Evolutionary conservation across 495 filamentous ascomycete genomes (phyloP), one percentile per base, ranked within the genome.

Genomic region (Aspergillus diversus): DNA sequence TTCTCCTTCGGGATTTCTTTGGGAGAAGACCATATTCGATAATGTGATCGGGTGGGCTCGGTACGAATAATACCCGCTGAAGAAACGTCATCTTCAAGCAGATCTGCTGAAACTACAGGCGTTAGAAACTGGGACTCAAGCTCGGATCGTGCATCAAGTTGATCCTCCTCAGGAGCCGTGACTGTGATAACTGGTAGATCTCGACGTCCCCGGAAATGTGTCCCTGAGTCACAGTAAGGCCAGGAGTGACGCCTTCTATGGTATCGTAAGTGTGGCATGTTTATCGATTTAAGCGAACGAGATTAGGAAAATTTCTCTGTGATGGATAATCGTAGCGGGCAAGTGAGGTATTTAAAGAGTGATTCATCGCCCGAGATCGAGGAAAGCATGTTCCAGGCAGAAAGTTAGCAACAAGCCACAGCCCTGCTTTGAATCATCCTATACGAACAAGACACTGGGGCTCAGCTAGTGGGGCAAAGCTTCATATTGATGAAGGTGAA

Each of bases 181-280:
- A 67, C 15, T 21, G 59, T 63, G 35, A 68, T 57, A 8, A 63
- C n/a, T 3, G 63, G 58, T 32, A 64, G 31, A 37, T 60, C 63
- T 33, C 50, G 63, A n/a, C 42, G 35, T 16, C 48, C 63, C 3
- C 32, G 59, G 33, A 55, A 47, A 4, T 59, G 37, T 33, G 31
- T 46, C 21, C 70, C 67, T 13, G 74, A 69, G 53, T 72, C 71
- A 58, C 75, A 76, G 62, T 77, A 73, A 6, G 77, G 77, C 77
- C 77, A 80, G 49, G 75, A 75, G 54, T 80, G 75, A 57, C 76
- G 72, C 64, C 77, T 63, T 67, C 66, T 61, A 63, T 79, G 76
- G 60, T 77, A 67, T 31, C 63, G 67, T 16, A 67, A 49, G 37
- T 59, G 63, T 13, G 73, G 61, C 77, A 79, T 78, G 39, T 59